These are phyloP conservation scores for Coleophoma crateriformis DNA, from an alignment of 2,329 filamentous ascomycete species.

Conservation along the genomic window DNA sequence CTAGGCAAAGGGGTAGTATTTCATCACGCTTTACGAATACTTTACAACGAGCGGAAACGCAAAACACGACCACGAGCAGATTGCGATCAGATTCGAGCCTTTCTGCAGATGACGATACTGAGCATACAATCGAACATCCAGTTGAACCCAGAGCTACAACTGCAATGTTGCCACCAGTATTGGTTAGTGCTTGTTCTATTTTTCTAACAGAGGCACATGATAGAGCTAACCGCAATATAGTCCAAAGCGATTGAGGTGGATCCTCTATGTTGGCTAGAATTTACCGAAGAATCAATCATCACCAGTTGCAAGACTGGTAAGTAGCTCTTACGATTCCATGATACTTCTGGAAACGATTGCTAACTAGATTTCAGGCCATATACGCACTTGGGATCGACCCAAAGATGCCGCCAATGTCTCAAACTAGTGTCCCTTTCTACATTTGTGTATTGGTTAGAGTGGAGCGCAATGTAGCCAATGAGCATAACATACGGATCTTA, in stretches of 20 bases:
- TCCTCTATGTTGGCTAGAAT: conserved; percentile 85
- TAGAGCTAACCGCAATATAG: conserved; percentile 33
- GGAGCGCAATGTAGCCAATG: no score
- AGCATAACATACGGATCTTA: no score
- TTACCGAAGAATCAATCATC: conserved; percentile 88
- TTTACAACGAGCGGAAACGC: conserved; percentile 54
- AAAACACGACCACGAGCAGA: conserved; percentile 52
- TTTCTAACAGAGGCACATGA: conserved; percentile 12
- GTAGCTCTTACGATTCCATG: conserved; percentile 24
- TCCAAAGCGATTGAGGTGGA: conserved; percentile 81
- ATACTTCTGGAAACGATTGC: background rate
- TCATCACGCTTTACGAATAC: conserved; percentile 42
- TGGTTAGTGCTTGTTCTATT: conserved; percentile 47
- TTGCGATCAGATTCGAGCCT: conserved; percentile 67
- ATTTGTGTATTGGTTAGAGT: background rate
- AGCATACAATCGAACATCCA: conserved; percentile 62
- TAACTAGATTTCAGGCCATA: conserved; percentile 13
- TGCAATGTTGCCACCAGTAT: conserved; percentile 82
- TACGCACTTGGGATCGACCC: conserved; percentile 21
- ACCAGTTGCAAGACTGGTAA: conserved; percentile 87
- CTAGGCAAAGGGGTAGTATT: conserved; percentile 45
- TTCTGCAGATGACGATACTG: conserved; percentile 47
- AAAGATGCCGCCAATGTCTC: conserved; percentile 10
- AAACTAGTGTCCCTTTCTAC: conserved; percentile 5
- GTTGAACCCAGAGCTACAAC: conserved; percentile 82